Evolutionary conservation across 257 asterid species (phyloP), one percentile per base, ranked within the genome.

Genomic region (Lycium barbarum): DNA sequence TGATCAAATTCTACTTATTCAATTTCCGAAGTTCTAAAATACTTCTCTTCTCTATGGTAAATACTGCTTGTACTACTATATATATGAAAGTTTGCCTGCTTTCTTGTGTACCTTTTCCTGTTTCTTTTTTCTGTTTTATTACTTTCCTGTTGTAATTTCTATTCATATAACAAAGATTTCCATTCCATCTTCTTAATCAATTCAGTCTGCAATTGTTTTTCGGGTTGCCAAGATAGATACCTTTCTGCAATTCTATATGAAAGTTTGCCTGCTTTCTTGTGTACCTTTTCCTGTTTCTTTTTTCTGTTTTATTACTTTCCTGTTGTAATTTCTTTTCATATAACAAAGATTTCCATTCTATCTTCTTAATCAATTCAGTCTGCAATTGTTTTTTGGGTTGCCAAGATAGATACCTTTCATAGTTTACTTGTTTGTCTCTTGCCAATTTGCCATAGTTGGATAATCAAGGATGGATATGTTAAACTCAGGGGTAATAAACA

Each of bases 121-220:
- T 15, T 68, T 14, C 10, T 17, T 68, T 33, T 15, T 68, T 36
- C 26, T 36, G 12, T 36, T 66, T n/a, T 8, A 11, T 71, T 18
- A 18, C 79, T 9, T 43, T 71, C 6, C 33, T 22, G 36, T 9
- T 40, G 79, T 71, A 43, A 2, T 43, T 43, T 9, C 18, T 73
- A 73, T 73, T 73, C 80, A 47, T 73, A 73, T 47, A n/a, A 11
- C 40, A 47, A n/a, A n/a, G 59, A 73, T 73, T 45, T n/a, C 40
- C 7, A n/a, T 73, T 4, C 54, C 38, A 2, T 38, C 78, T 17
- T 3, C 33, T 38, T 68, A 14, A 70, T 8, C 4, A 70, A 70
- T 38, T 40, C 55, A 3, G 33, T 68, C 14, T 36, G 5, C 0
- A n/a, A 14, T 47, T 35, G 3, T 14, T 36, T 14, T 0, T 22